Conservation (phyloP, 2,329 filamentous ascomycete genomes). For the Chaetomiaceae sp. region DNA sequence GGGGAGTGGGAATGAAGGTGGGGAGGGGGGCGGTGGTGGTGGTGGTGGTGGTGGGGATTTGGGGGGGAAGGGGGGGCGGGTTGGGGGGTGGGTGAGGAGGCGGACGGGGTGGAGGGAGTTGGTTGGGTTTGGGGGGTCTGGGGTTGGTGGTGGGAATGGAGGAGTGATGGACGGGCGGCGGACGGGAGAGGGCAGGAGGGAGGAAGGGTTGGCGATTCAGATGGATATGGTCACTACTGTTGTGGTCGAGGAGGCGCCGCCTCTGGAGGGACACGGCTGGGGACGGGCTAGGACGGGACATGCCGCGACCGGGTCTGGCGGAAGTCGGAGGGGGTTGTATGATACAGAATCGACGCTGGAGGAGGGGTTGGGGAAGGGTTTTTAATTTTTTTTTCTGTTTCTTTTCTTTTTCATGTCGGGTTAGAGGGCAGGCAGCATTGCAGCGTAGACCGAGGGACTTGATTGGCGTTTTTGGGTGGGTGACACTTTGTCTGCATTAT, state of each 20-base stretch:
- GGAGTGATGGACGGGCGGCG: slow-evolving; percentile 6
- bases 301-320: background rate
- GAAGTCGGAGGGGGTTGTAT: background rate
- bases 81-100: slow-evolving; percentile 6
- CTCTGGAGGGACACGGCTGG: background rate
- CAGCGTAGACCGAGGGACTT: background rate
- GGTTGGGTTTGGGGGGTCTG: background rate
- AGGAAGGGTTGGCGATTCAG: slow-evolving; percentile 25
- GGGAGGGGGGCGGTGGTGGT: background rate
- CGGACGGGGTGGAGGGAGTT: slow-evolving; percentile 10
- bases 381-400: background rate
- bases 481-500: too few relatives aligned
- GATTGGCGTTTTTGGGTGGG: too few relatives aligned
- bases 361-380: background rate
- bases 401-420: too few relatives aligned
- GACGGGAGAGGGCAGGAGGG: slow-evolving; percentile 1
- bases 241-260: slow-evolving; percentile 26
- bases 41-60: too few relatives aligned
- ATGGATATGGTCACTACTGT: slow-evolving; percentile 30
- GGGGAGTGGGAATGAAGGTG: background rate
- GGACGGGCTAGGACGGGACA: background rate
- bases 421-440: too few relatives aligned
- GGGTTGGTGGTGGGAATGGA: background rate
- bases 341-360: background rate
- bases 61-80: slow-evolving; percentile 6